Evolutionary conservation across 306 rosid genomes (phyloP), one percentile per base, ranked within the genome.

Genomic region (Fragaria nilgerrensis): DNA sequence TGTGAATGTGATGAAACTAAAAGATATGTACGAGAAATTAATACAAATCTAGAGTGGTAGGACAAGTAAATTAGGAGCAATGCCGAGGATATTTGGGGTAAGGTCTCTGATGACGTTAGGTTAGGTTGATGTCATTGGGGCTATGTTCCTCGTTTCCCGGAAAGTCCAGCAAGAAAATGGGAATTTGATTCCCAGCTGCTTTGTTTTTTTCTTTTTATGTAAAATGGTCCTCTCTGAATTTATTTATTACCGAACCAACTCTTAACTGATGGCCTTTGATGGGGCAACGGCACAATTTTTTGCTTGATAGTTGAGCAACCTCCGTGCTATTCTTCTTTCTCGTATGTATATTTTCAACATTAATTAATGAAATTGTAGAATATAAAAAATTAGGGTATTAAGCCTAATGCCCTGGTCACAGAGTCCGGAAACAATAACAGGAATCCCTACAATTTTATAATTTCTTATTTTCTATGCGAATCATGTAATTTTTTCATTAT

Each of bases 71-170:
- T 73, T 64, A 20, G 44, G 2, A 23, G 65, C 15, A 22, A 37
- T 41, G 22, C 17, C 5, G 19, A 56, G 75, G 49, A 12, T 34
- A 16, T 25, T 61, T 62, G 77, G 39, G 58, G 52, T 36, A 45
- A 1, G 43, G 15, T 7, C 20, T 7, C 2, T 27, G 16, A 15
- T 70, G 45, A 70, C 43, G 63, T 47, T 37, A 3, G 71, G 32
- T 53, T 10, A 20, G 27, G 75, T 59, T 72, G 68, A 63, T 63
- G 68, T 36, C 43, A 29, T 41, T 65, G 47, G 47, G 10, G 27
- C 7, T 27, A 1, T 43, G 25, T 71, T 50, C 87, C 84, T 69
- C 44, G 69, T 52, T n/a, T 45, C 53, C 64, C 75, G 82, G 82
- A 81, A 77, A 16, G n/a, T 43, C 49, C 76, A 64, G 56, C 73